A percentile compares a stretch with the other conserved stretches of the same genome.
phyloP scores from a whole-genome alignment of 257 asterid genomes.

The Oldenlandia corymbosa region DNA sequence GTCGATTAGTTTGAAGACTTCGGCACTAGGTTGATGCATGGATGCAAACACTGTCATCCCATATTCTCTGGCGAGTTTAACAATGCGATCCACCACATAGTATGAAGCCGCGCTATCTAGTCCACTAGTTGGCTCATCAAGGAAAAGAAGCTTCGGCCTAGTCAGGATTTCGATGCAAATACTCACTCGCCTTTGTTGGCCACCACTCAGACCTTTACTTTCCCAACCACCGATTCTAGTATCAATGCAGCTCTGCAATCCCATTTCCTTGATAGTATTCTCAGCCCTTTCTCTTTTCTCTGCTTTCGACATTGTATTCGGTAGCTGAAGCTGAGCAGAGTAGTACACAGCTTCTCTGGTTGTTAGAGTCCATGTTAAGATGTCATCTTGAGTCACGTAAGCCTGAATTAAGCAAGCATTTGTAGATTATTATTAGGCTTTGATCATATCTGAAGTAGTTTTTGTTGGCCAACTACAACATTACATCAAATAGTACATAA shows the following conservation, averaged over 20 bases:
- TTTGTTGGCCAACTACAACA: too few relatives aligned
- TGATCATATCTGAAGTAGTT: not conserved
- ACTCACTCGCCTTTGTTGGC: slow-evolving; percentile 59
- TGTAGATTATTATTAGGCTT: not conserved
- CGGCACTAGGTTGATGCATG: slow-evolving; percentile 48
- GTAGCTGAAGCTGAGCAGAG: slow-evolving; percentile 57
- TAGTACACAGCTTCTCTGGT: slow-evolving; percentile 51
- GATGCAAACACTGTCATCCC: slow-evolving; percentile 52
- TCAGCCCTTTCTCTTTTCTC: slow-evolving; percentile 43
- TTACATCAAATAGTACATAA: not conserved
- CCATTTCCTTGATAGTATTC: slow-evolving; percentile 48
- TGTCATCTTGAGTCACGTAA: slow-evolving; percentile 52
- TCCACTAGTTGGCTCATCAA: slow-evolving; percentile 69
- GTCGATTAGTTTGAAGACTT: slow-evolving; percentile 45
- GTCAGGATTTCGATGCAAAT: slow-evolving; percentile 56
- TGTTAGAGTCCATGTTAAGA: slow-evolving; percentile 51
- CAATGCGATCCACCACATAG: slow-evolving; percentile 38
- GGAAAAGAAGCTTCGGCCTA: slow-evolving; percentile 54
- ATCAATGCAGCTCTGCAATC: slow-evolving; percentile 40
- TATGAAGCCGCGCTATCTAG: slow-evolving; percentile 56
- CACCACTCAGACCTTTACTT: slow-evolving; percentile 51
- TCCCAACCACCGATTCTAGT: slow-evolving; percentile 51
- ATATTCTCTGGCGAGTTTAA: slow-evolving; percentile 35
- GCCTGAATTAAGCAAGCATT: slow-evolving; percentile 26
- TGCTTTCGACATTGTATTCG: slow-evolving; percentile 32